Evolutionary conservation across 208 protist species (phyloP).

Genomic region (Trypanosoma avium): DNA sequence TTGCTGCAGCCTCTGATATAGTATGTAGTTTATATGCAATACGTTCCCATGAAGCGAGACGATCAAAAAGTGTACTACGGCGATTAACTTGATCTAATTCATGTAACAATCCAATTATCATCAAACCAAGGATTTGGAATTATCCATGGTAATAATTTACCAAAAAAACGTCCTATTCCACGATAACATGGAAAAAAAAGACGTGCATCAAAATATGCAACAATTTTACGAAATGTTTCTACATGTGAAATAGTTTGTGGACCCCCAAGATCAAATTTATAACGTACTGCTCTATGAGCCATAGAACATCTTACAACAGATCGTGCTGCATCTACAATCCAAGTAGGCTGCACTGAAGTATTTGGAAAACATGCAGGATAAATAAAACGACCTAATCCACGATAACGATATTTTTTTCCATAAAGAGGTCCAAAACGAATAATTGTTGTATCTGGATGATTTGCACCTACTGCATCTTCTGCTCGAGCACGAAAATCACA

Average conservation of each 20-base stretch:
- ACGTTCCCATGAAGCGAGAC: constrained; percentile 86
- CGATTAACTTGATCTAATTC: constrained; percentile 93
- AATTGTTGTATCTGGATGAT: constrained; percentile 89
- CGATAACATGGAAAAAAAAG: constrained; percentile 84
- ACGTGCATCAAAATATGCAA: constrained; percentile 62
- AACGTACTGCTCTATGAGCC: constrained; percentile 82
- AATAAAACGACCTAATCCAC: constrained; percentile 84
- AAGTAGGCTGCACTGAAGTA: constrained; percentile 89
- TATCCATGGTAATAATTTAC: constrained; percentile 75
- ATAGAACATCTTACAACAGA: constrained; percentile 83
- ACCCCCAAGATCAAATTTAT: constrained; percentile 91
- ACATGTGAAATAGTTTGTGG: constrained; percentile 87
- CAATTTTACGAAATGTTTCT: constrained; percentile 80
- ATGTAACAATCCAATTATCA: constrained; percentile 89
- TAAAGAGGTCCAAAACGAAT: constrained; percentile 89
- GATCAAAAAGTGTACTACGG: constrained; percentile 85
- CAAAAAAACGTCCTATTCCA: constrained; percentile 84
- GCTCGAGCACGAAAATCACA: constrained; percentile 88
- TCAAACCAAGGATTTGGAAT: constrained; percentile 91
- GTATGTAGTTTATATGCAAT: constrained; percentile 82
- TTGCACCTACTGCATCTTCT: constrained; percentile 87
- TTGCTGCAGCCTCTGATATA: constrained; percentile 71
- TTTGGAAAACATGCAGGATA: constrained; percentile 90
- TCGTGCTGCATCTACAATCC: constrained; percentile 89
- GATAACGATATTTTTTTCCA: constrained; percentile 89